phyloP scores from a whole-genome alignment of 2,329 filamentous ascomycete genomes.

The Hortaea werneckii region DNA sequence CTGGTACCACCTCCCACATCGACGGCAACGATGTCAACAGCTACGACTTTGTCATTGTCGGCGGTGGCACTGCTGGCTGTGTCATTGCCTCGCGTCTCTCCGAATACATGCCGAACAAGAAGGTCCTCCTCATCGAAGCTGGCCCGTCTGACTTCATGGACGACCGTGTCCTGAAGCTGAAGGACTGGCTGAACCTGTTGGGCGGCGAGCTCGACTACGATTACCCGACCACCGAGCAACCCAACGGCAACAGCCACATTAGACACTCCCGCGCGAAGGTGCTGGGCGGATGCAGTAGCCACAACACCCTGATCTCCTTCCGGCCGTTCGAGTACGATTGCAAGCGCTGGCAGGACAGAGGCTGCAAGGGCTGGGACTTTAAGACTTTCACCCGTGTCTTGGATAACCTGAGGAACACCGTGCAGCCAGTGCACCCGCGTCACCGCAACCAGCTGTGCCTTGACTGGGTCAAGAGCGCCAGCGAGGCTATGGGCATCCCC shows the following conservation, averaged over 20 bases:
- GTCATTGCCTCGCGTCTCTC: constrained; percentile 71
- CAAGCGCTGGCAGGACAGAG: constrained; percentile 70
- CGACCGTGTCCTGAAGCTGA: constrained; percentile 74
- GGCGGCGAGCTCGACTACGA: constrained; percentile 87
- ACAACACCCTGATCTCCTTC: constrained; percentile 92
- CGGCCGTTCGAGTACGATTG: constrained; percentile 83
- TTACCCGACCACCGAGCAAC: constrained; percentile 81
- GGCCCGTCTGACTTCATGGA: constrained; percentile 85
- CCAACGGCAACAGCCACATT: constrained; percentile 84
- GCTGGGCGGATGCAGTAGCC: constrained; percentile 81
- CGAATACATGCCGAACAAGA: constrained; percentile 73
- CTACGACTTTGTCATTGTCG: constrained; percentile 79
- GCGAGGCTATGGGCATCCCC: constrained; percentile 67
- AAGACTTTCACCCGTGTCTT: constrained; percentile 71
- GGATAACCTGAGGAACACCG: constrained; percentile 78
- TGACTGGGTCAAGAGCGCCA: constrained; percentile 79
- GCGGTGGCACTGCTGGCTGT: constrained; percentile 77
- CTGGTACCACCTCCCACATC: constrained; percentile 57
- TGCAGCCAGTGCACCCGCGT: constrained; percentile 74
- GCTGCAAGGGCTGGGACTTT: constrained; percentile 79
- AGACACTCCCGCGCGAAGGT: constrained; percentile 88
- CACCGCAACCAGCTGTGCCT: constrained; percentile 86
- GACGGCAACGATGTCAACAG: constrained; percentile 52
- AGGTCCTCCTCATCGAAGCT: constrained; percentile 73
- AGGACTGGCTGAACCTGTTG: constrained; percentile 75